Base-by-base conservation (phyloP, 495 filamentous ascomycete species). In the Lasiosphaeria hispida region DNA sequence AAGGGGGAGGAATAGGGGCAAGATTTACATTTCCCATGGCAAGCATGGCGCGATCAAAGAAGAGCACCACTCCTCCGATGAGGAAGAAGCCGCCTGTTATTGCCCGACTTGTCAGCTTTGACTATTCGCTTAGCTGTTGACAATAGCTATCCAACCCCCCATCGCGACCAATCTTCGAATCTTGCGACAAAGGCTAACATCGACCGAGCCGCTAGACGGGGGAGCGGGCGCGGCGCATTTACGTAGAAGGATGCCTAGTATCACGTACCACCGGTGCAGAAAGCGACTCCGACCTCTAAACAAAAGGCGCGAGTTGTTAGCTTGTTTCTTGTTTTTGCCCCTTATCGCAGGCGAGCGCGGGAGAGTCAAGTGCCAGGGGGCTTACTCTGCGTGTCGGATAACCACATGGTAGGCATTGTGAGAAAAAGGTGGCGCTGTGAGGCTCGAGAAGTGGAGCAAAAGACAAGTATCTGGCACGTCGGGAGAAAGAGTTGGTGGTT, bases 21-120 rank as follows among this genome's bases (percentile, higher is more conserved):
- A 37, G 85, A 84, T 82, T 78, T 83, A 76, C 55, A 45, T 68
- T 73, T 58, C 59, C 63, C 69, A 72, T 72, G 19, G 69, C 61
- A 35, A 80, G 89, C 91, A 97, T 89, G 63, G 94, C 90, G 57
- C 95, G 85, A 74, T 98, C 94, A 72, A 97, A 98, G 78, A 98
- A 97, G 76, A 98, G 84, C 61, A 97, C 72, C 4, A 97, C 89
- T 50, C 94, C 94, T 58, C 91, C 90, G 68, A 96, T 78, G 45
- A 98, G 83, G 81, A 98, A 98, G 77, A 96, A 85, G 52, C 86
- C 90, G 63, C 93, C 93, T 92, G 59, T 43, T 56, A 7, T 14
- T 14, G 13, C 11, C 5, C 18, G 5, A 14, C 9, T 35, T 33
- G 49, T 52, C 17, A 52, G 49, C 15, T 4, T 8, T 1, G 15